These are phyloP conservation scores for Saprolegnia parasitica DNA, from an alignment of 352 stramenopile species.

Conservation along the genomic window DNA sequence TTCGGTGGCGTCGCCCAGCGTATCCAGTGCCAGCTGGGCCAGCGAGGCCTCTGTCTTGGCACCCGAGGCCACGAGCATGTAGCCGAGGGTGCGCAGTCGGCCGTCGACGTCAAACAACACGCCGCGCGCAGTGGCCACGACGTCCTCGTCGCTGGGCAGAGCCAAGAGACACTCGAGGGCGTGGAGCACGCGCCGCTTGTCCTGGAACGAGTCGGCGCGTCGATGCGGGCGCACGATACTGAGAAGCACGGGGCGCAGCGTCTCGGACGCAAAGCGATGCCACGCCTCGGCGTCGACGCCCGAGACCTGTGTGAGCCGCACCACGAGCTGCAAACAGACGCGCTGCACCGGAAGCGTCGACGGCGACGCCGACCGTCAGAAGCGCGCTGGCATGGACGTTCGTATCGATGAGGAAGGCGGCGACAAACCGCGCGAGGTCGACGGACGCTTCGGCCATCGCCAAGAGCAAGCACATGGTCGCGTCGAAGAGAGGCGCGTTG, in stretches of 20 bases:
- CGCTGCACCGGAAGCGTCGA: neutral
- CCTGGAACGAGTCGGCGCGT: neutral
- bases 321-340: neutral
- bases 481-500: neutral
- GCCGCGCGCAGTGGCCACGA: neutral
- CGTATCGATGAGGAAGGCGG: neutral
- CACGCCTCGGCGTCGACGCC: neutral
- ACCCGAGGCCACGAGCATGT: neutral
- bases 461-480: neutral
- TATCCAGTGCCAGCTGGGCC: neutral
- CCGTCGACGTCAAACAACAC: neutral
- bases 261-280: neutral
- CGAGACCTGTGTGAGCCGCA: neutral
- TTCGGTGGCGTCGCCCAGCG: neutral
- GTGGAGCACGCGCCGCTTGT: neutral
- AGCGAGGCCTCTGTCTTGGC: neutral
- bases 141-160: neutral
- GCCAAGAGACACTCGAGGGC: neutral
- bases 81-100: neutral
- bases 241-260: neutral
- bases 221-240: neutral
- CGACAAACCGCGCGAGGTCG: neutral
- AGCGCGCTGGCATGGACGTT: neutral
- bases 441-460: neutral
- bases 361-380: neutral